Evolutionary conservation across 441 rosid species (phyloP).

Genomic region (Erysimum cheiri): DNA sequence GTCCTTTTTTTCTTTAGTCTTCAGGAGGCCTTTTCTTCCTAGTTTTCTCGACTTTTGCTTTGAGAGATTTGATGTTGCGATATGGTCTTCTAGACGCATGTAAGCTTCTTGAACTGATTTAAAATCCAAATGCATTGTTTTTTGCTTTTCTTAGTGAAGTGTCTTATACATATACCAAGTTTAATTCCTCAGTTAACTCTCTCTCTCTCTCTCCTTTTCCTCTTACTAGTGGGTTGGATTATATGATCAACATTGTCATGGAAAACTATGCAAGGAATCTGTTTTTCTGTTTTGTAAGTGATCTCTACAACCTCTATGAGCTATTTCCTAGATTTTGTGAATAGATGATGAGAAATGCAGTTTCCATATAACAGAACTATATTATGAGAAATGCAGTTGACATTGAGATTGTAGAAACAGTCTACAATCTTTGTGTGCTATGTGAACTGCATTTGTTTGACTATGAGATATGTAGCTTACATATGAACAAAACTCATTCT

Average conservation of each 20-base stretch:
- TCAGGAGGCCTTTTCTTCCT: slow-evolving; percentile 73
- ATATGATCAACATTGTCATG: slow-evolving; percentile 40
- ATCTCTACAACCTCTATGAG: slow-evolving; percentile 14
- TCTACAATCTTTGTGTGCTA: slow-evolving; percentile 6
- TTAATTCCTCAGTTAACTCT: slow-evolving; percentile 1
- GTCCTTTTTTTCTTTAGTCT: slow-evolving; percentile 55
- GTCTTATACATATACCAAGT: neutral
- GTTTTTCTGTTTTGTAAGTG: slow-evolving; percentile 41
- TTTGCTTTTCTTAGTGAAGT: neutral
- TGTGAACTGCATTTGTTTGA: slow-evolving; percentile 15
- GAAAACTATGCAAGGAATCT: slow-evolving; percentile 25
- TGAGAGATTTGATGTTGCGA: slow-evolving; percentile 81
- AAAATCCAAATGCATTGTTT: slow-evolving; percentile 11
- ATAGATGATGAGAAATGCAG: slow-evolving; percentile 2
- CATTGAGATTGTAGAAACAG: neutral
- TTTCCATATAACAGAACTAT: slow-evolving; percentile 1
- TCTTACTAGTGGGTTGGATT: slow-evolving; percentile 37
- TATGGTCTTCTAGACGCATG: slow-evolving; percentile 88
- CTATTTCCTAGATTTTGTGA: neutral
- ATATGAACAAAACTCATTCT: slow-evolving; percentile 8
- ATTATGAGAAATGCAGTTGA: neutral
- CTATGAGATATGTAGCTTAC: neutral
- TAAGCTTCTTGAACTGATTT: slow-evolving; percentile 41
- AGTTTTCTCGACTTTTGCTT: slow-evolving; percentile 79
- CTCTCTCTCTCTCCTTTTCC: neutral